Percentiles rank a stretch among this genome's conserved stretches.
Evolutionary conservation across 2,329 filamentous ascomycete genomes (phyloP).

Genomic region (Penicillium sclerotiorum): DNA sequence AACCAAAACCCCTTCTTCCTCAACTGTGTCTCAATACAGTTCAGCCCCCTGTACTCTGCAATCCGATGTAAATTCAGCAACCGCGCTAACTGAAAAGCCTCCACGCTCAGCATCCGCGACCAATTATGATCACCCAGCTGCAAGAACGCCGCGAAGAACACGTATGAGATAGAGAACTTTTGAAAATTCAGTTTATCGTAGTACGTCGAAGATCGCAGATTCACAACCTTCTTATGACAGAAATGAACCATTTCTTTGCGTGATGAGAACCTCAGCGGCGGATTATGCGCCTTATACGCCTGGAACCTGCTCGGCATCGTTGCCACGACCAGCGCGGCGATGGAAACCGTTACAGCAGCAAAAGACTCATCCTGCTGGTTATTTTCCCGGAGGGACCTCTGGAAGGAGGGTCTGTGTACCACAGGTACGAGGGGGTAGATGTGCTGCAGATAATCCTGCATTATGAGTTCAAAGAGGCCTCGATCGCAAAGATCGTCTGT

Average conservation of each 20-base stretch:
- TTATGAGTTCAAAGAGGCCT: constrained; percentile 12
- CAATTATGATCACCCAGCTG: constrained; percentile 41
- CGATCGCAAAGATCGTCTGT: constrained; percentile 17
- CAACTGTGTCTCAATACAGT: constrained; percentile 38
- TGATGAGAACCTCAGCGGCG: constrained; percentile 8
- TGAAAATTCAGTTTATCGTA: constrained; percentile 30
- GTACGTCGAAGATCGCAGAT: constrained; percentile 11
- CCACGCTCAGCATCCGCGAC: constrained; percentile 41
- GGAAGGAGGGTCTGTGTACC: constrained; percentile 18
- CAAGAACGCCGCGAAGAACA: constrained; percentile 35
- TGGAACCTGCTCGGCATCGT: constrained; percentile 16
- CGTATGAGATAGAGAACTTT: constrained; percentile 41
- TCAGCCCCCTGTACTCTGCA: constrained; percentile 34
- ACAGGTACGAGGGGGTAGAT: constrained; percentile 18
- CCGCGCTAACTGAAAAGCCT: constrained; percentile 38
- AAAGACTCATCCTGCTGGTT: constrained; percentile 13
- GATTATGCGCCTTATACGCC: constrained; percentile 4
- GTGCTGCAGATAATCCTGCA: constrained; percentile 19
- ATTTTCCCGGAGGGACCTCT: constrained; percentile 7
- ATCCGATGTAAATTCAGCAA: constrained; percentile 35
- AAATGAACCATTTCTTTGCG: constrained; percentile 15
- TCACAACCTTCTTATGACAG: constrained; percentile 12
- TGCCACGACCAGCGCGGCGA: constrained; percentile 16
- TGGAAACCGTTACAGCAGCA: constrained; percentile 8
- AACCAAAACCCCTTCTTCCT: constrained; percentile 44